Base-by-base conservation (phyloP, 352 stramenopile genomes). In the Globisporangium canariense region DNA sequence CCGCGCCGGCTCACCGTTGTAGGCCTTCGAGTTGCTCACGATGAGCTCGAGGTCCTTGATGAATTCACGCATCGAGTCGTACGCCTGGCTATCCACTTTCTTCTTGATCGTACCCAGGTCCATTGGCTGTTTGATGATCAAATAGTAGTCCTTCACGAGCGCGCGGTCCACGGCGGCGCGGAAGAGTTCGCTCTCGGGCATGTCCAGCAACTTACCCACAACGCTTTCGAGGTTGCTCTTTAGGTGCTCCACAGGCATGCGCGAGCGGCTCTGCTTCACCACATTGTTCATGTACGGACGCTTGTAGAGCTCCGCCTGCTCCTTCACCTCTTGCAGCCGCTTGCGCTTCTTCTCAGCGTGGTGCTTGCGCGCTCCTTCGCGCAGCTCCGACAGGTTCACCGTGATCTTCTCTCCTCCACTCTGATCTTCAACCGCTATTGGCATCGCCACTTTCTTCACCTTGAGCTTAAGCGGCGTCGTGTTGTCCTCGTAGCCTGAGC, bases 1-100 rank as follows among this genome's bases (percentile, higher is more conserved):
- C 51, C 77, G 78, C 13, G 75, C 67, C 13, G 81, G 75, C 38
- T 93, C 84, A 40, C 84, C 85, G 62, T 93, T 95, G 67, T 92
- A 94, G 20, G 83, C 72, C 55, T 86, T 84, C 57, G 86, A 94
- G 73, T 94, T 94, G 70, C 80, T 90, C 34, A 91, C 81, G 38
- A 94, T 90, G n/a, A 93, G 72, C 69, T 94, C 86, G 41, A 94
- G 66, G 54, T 94, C 86, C 63, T 90, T 90, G 54, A 93, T 78
- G 41, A 94, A 94, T n/a, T 91, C 81, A 9, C 84, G 82, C 79
- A 92, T 90, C 58, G 84, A 92, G 60, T 89, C 83, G 70, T 94
- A 94, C 60, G 81, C 67, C 49, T 79, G 74, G 0, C 79, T 69
- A 11, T 80, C 64, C 20, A 89, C 86, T 67, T 94, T 94, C 55